Percentiles rank a stretch among this genome's conserved stretches.
Conservation (phyloP, 2,329 filamentous ascomycete genomes). For the Septoria petroselini region DNA sequence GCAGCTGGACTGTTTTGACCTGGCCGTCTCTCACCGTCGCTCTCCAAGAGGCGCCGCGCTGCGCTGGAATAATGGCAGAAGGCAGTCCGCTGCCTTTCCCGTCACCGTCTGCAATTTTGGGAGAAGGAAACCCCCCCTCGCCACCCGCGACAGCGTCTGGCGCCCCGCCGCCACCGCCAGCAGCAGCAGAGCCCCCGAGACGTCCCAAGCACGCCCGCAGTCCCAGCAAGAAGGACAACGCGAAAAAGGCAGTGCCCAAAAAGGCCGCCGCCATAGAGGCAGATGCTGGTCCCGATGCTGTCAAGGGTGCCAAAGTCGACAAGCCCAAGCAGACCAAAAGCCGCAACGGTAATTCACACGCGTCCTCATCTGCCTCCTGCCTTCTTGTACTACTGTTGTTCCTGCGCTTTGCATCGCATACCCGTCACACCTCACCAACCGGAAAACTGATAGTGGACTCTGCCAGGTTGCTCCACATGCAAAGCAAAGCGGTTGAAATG, state of each 20-base stretch:
- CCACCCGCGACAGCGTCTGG: conserved; percentile 30
- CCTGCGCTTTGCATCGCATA: background rate
- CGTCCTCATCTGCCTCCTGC: conserved; percentile 5
- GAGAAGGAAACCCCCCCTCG: conserved; percentile 20
- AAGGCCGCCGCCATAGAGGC: conserved; percentile 21
- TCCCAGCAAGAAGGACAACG: conserved; percentile 24
- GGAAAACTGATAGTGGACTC: conserved; percentile 27
- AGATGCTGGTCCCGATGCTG: conserved; percentile 18
- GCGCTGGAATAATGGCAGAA: conserved; percentile 47
- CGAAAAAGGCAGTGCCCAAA: conserved; percentile 28
- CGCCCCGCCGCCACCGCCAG: conserved; percentile 26
- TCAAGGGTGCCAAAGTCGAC: conserved; percentile 41
- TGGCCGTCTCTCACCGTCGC: background rate
- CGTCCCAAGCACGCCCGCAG: conserved; percentile 35
- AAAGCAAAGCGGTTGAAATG: conserved; percentile 72
- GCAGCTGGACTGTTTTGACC: background rate
- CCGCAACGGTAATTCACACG: conserved; percentile 61
- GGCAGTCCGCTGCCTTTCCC: conserved; percentile 54
- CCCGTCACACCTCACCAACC: conserved; percentile 4
- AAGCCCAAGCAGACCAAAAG: conserved; percentile 73
- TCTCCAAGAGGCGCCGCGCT: background rate
- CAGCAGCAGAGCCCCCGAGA: conserved; percentile 25
- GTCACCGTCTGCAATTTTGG: conserved; percentile 56
- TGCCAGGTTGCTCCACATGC: conserved; percentile 66
- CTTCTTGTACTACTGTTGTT: background rate